phyloP scores from a whole-genome alignment of 2,329 filamentous ascomycete genomes.

The Penicillium sp. region DNA sequence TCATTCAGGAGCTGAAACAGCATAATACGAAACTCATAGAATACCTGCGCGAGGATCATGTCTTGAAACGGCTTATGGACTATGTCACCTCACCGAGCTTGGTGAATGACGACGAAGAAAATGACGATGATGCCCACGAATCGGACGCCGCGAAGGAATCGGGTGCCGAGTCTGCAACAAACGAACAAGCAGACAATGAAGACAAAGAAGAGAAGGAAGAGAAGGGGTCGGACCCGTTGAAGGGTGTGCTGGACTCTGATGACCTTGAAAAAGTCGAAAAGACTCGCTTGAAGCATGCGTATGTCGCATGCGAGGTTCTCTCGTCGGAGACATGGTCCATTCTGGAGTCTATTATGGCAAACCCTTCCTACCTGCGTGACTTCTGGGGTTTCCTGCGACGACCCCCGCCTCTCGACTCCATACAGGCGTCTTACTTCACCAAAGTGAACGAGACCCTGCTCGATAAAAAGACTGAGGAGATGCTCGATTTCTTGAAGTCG shows the following conservation, averaged over 20 bases:
- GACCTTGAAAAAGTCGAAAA: slow-evolving; percentile 76
- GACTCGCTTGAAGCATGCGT: slow-evolving; percentile 89
- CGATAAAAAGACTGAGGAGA: slow-evolving; percentile 96
- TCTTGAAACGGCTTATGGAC: slow-evolving; percentile 80
- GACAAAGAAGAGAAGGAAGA: slow-evolving; percentile 40
- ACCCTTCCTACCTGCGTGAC: slow-evolving; percentile 69
- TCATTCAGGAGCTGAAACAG: slow-evolving; percentile 96
- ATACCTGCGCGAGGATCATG: slow-evolving; percentile 82
- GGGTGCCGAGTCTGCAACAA: slow-evolving; percentile 26
- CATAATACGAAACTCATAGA: slow-evolving; percentile 98
- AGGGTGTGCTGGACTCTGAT: slow-evolving; percentile 37
- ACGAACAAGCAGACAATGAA: slow-evolving; percentile 13
- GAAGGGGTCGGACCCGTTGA: slow-evolving; percentile 37
- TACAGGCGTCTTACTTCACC: slow-evolving; percentile 96
- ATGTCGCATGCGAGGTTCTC: slow-evolving; percentile 86
- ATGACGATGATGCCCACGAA: slow-evolving; percentile 53
- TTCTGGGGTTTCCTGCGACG: slow-evolving; percentile 91
- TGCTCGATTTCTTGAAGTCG: slow-evolving; percentile 85
- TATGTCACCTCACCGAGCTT: slow-evolving; percentile 79
- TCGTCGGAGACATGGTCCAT: slow-evolving; percentile 98
- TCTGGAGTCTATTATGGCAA: slow-evolving; percentile 85
- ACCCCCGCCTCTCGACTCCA: slow-evolving; percentile 80
- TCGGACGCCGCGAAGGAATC: slow-evolving; percentile 30
- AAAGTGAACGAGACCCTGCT: slow-evolving; percentile 98
- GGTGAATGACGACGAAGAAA: slow-evolving; percentile 52